Evolutionary conservation across 176 grass and related monocot genomes (phyloP).

Genomic region (Avena insularis): DNA sequence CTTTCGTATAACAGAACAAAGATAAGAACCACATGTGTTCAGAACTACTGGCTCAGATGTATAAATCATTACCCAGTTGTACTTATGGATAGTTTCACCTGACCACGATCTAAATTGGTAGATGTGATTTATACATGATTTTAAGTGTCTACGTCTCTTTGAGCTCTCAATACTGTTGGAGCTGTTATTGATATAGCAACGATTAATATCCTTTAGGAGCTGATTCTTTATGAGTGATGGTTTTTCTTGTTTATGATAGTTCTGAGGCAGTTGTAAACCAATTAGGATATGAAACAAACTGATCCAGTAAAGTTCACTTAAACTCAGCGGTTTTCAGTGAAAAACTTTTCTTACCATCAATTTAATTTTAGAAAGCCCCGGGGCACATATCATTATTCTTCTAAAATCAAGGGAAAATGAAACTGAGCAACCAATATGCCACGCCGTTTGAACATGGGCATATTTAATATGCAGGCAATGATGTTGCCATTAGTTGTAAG

Average conservation of each 20-base stretch:
- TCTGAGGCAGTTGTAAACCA: not conserved
- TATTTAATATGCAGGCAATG: not conserved
- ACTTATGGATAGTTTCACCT: not conserved
- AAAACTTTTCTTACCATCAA: not conserved
- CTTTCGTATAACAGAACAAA: conserved; percentile 5
- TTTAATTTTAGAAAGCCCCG: not conserved
- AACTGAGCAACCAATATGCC: not conserved
- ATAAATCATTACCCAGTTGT: not conserved
- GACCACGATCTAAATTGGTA: not conserved
- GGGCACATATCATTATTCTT: not conserved
- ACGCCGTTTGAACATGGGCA: not conserved
- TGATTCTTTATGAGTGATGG: not conserved
- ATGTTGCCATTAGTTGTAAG: conserved; percentile 29
- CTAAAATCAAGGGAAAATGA: not conserved
- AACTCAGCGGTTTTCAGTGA: not conserved
- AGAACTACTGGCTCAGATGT: conserved; percentile 3
- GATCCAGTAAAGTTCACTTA: conserved; percentile 1
- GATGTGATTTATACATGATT: conserved; percentile 7
- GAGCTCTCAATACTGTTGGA: not conserved
- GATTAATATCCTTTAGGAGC: not conserved
- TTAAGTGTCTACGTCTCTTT: conserved; percentile 20
- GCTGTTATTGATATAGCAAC: conserved; percentile 6
- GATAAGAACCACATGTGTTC: not conserved
- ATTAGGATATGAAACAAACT: conserved; percentile 11
- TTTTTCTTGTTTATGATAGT: not conserved